Percentiles rank a stretch among this genome's conserved stretches.
Evolutionary conservation across 352 stramenopile genomes (phyloP).

Genomic region (Pythium dissotocum): DNA sequence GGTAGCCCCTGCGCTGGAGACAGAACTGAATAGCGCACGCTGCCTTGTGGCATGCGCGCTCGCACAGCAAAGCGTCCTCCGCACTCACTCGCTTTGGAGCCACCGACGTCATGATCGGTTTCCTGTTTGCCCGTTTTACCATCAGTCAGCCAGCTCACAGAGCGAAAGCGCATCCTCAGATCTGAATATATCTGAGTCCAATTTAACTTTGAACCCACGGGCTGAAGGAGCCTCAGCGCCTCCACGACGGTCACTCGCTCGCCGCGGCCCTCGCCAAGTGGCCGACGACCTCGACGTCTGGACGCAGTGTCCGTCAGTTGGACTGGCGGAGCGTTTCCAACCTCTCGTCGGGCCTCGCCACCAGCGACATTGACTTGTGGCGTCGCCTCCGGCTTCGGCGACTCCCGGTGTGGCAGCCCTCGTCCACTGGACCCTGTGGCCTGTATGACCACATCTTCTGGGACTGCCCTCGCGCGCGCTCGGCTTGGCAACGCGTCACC

Average conservation of each 20-base stretch:
- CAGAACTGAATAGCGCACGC: slow-evolving; percentile 85
- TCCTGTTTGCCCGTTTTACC: not conserved
- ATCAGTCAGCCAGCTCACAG: too few relatives aligned
- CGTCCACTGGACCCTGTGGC: too few relatives aligned
- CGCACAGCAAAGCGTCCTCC: slow-evolving; percentile 41
- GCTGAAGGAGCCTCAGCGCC: not conserved
- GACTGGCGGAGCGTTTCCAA: not conserved
- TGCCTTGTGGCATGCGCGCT: slow-evolving; percentile 66
- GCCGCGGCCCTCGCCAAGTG: not conserved
- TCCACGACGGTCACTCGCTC: not conserved
- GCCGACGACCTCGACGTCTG: not conserved
- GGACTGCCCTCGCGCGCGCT: not conserved
- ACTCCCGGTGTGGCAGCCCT: not conserved
- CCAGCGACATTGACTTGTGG: not conserved
- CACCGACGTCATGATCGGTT: not conserved
- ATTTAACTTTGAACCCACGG: too few relatives aligned
- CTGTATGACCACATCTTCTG: not conserved
- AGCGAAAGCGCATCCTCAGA: not conserved
- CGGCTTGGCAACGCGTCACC: not conserved
- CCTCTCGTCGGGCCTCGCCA: not conserved
- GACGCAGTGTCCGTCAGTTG: too few relatives aligned
- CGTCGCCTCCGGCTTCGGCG: not conserved
- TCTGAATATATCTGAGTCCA: not conserved
- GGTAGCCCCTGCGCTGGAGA: slow-evolving; percentile 69
- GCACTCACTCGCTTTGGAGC: slow-evolving; percentile 23